phyloP scores from a whole-genome alignment of 331 rosid species.

The Erythrophleum ivorense region DNA sequence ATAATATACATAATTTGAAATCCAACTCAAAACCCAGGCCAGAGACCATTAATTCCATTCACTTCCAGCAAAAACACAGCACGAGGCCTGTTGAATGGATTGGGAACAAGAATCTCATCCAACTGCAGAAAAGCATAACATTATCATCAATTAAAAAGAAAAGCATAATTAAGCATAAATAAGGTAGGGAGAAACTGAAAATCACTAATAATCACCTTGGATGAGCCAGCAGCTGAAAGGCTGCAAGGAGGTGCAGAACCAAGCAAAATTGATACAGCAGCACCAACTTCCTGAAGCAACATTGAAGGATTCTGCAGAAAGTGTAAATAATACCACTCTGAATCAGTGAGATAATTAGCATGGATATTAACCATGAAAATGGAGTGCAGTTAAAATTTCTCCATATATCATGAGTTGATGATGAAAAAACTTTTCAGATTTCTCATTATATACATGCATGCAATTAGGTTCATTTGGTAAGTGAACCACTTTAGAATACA shows the following conservation, averaged over 20 bases:
- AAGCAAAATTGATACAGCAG: constrained; percentile 85
- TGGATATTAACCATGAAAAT: constrained; percentile 12
- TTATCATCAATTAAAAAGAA: constrained; percentile 36
- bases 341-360: constrained; percentile 36
- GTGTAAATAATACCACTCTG: constrained; percentile 25
- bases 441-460: not conserved
- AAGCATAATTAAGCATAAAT: constrained; percentile 24
- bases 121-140: constrained; percentile 62
- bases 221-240: constrained; percentile 72
- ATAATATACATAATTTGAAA: constrained; percentile 10
- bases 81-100: constrained; percentile 92
- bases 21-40: constrained; percentile 30
- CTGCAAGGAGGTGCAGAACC: constrained; percentile 81
- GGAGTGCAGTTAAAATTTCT: constrained; percentile 9
- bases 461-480: not conserved
- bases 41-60: constrained; percentile 73
- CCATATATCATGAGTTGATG: not conserved
- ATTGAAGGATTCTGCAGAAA: constrained; percentile 63
- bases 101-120: constrained; percentile 78
- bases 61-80: constrained; percentile 84
- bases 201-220: constrained; percentile 65
- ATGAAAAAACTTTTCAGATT: not conserved
- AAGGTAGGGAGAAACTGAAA: constrained; percentile 19
- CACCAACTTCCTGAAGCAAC: constrained; percentile 71
- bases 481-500: not conserved